Evolutionary conservation across 2,329 filamentous ascomycete species (phyloP).

Genomic region (Emmonsiellopsis sp.): DNA sequence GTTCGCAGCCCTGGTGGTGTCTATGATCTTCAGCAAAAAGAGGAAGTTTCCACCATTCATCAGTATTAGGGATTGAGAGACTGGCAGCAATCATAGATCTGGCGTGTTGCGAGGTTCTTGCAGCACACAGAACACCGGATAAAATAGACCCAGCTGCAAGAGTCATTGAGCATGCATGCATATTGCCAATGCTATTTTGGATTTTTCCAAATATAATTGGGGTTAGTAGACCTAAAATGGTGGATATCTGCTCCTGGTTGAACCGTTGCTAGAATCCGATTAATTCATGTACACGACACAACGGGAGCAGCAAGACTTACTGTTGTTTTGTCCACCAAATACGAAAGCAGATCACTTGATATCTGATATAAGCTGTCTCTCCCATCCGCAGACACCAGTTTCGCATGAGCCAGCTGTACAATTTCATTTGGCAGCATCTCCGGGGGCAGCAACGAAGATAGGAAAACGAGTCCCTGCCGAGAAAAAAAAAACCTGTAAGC

Average conservation of each 20-base stretch:
- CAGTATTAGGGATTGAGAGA: not conserved
- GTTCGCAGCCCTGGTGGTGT: not conserved
- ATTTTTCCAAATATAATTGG: not conserved
- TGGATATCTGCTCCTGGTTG: not conserved
- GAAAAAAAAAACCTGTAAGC: not conserved
- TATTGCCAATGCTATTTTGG: not conserved
- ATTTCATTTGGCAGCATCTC: constrained; percentile 19
- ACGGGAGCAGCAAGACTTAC: constrained; percentile 20
- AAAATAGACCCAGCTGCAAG: not conserved
- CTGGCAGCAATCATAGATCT: not conserved
- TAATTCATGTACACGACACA: constrained; percentile 3
- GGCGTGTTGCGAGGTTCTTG: not conserved
- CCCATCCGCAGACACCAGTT: constrained; percentile 18
- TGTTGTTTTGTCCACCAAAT: constrained; percentile 27
- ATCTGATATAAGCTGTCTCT: constrained; percentile 14
- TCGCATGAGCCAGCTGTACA: constrained; percentile 15
- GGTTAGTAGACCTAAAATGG: not conserved
- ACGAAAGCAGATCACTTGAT: constrained; percentile 15
- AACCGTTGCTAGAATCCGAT: constrained; percentile 6
- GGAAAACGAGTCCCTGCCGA: constrained; percentile 22
- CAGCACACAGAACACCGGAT: not conserved
- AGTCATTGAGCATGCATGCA: too few relatives aligned
- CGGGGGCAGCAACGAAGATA: constrained; percentile 19
- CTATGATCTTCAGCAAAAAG: not conserved
- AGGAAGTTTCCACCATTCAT: not conserved